These are phyloP conservation scores for Trypanosoma mega DNA, from an alignment of 208 protist genomes.

Conservation along the genomic window DNA sequence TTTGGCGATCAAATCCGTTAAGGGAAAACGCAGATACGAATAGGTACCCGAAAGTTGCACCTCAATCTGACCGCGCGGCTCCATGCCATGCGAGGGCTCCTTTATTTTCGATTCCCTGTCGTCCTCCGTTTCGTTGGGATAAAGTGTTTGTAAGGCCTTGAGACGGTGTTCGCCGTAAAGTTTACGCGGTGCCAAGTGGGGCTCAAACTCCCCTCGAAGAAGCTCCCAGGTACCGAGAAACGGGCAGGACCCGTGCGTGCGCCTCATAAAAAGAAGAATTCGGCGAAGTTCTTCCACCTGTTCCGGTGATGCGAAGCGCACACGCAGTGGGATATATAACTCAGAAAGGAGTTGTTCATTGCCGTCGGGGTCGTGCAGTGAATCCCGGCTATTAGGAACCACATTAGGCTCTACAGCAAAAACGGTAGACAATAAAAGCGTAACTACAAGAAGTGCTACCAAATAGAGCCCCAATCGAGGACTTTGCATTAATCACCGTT, in stretches of 20 bases:
- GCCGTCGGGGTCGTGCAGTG: neutral
- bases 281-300: slow-evolving; percentile 5
- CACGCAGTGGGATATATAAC: slow-evolving; percentile 12
- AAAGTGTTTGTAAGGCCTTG: slow-evolving; percentile 4
- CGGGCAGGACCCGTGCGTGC: slow-evolving; percentile 11
- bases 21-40: neutral
- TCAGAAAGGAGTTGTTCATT: slow-evolving; percentile 20
- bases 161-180: slow-evolving; percentile 14
- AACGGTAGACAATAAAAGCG: no score
- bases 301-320: slow-evolving; percentile 1
- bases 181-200: neutral
- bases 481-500: no score
- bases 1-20: slow-evolving; percentile 11
- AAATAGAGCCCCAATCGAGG: no score
- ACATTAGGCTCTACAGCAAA: no score
- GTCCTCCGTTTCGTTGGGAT: no score
- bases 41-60: neutral
- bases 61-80: slow-evolving; percentile 6
- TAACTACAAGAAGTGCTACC: no score
- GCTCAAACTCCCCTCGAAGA: slow-evolving; percentile 8
- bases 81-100: no score
- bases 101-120: no score
- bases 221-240: slow-evolving; percentile 2
- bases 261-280: slow-evolving; percentile 14
- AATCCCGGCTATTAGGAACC: slow-evolving; percentile 1